phyloP scores from a whole-genome alignment of 495 filamentous ascomycete genomes.

The Aspergillus panamensis region DNA sequence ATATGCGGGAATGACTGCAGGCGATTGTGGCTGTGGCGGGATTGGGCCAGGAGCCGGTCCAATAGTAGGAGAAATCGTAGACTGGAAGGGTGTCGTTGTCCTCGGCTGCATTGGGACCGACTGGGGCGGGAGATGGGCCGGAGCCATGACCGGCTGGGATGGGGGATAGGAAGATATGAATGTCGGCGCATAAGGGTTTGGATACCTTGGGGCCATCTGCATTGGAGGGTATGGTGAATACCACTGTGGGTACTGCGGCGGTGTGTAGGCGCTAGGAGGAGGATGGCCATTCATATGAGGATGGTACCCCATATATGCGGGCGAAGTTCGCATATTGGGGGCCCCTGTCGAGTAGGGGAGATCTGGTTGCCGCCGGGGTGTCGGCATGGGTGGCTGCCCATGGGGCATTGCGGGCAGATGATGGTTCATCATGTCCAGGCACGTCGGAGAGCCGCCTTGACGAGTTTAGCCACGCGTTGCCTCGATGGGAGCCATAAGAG shows the following conservation, averaged over 20 bases:
- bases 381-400: conserved; percentile 53
- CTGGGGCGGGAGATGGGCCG: conserved; percentile 38
- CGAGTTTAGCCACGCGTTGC: conserved; percentile 42
- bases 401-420: conserved; percentile 52
- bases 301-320: conserved; percentile 44
- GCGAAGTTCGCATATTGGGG: conserved; percentile 45
- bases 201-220: conserved; percentile 42
- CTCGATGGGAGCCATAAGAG: conserved; percentile 47
- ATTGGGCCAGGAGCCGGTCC: conserved; percentile 27
- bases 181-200: conserved; percentile 45
- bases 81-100: conserved; percentile 41
- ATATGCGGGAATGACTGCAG: conserved; percentile 28
- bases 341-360: conserved; percentile 43
- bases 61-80: conserved; percentile 41
- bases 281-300: conserved; percentile 47
- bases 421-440: conserved; percentile 53
- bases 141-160: conserved; percentile 41
- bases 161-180: conserved; percentile 50
- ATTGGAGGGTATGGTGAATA: conserved; percentile 49
- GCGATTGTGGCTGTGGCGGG: conserved; percentile 35
- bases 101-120: conserved; percentile 38
- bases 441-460: conserved; percentile 37
- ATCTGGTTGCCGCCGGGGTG: conserved; percentile 49
- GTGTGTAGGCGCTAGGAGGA: conserved; percentile 38
- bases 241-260: conserved; percentile 44